Conservation (phyloP, 2,329 filamentous ascomycete genomes). For the Paracorniculantispora psalliotae region DNA sequence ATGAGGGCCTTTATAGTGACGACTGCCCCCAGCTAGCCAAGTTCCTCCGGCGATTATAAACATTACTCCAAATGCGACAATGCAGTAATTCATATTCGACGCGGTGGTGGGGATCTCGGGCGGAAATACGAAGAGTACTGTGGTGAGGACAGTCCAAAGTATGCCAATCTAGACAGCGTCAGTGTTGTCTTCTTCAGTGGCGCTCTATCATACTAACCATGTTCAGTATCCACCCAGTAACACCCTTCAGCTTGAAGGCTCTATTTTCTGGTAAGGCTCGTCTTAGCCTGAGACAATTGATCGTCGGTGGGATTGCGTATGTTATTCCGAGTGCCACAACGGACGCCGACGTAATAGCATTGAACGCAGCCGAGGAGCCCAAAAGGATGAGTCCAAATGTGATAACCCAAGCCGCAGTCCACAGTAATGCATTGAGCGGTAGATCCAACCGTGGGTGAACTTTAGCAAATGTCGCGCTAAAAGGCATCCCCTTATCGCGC, state of each 20-base stretch:
- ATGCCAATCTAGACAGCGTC: conserved; percentile 40
- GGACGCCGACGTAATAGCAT: conserved; percentile 64
- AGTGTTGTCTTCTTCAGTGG: neutral
- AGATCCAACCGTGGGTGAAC: conserved; percentile 58
- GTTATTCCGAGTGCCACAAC: conserved; percentile 68
- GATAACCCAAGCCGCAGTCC: conserved; percentile 56
- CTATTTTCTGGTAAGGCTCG: neutral
- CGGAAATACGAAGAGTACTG: conserved; percentile 44
- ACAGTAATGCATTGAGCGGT: conserved; percentile 61
- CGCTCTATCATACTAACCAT: neutral
- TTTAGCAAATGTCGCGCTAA: conserved; percentile 53
- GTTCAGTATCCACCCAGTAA: neutral
- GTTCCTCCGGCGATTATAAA: conserved; percentile 38
- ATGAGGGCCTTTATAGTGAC: conserved; percentile 31
- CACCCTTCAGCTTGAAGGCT: neutral
- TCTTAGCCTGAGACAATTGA: conserved; percentile 44
- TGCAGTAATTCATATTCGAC: conserved; percentile 61
- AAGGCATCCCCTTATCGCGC: conserved; percentile 59
- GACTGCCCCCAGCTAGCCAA: conserved; percentile 44
- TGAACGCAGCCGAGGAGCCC: conserved; percentile 60
- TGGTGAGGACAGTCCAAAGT: conserved; percentile 61
- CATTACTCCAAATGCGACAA: conserved; percentile 45
- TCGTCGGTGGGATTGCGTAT: conserved; percentile 67
- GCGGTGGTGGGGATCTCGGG: conserved; percentile 47
- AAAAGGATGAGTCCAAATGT: conserved; percentile 67